phyloP scores from a whole-genome alignment of 225 moss, liverwort and hornwort genomes.

The Climacium dendroides region DNA sequence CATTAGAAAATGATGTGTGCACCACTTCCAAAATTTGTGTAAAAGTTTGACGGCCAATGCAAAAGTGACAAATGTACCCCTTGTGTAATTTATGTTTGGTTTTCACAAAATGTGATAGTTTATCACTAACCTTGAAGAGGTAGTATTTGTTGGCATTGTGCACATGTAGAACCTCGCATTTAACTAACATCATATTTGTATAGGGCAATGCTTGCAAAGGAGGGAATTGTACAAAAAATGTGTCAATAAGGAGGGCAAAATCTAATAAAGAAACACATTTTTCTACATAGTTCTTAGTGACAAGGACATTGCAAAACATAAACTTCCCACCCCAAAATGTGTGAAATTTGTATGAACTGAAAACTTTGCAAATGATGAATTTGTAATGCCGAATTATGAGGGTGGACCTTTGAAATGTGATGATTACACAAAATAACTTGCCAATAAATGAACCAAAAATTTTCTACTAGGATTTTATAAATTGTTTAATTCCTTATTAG shows the following conservation, averaged over 20 bases:
- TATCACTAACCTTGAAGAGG: no score
- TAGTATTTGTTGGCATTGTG: no score
- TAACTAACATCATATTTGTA: background rate
- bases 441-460: accelerated
- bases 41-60: no score
- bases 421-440: background rate
- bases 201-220: background rate
- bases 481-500: background rate
- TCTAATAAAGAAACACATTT: background rate
- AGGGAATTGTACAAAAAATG: background rate
- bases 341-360: background rate
- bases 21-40: no score
- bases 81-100: no score
- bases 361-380: background rate
- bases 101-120: no score
- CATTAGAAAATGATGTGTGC: no score
- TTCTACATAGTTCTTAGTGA: accelerated
- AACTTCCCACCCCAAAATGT: background rate
- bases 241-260: background rate
- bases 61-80: no score
- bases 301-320: accelerated
- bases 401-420: background rate
- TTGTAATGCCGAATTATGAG: accelerated
- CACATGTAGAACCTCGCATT: background rate
- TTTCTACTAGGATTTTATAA: accelerated